Evolutionary conservation across 2,329 filamentous ascomycete genomes (phyloP), one percentile per base, ranked within the genome.

Genomic region (Ilyonectria robusta): DNA sequence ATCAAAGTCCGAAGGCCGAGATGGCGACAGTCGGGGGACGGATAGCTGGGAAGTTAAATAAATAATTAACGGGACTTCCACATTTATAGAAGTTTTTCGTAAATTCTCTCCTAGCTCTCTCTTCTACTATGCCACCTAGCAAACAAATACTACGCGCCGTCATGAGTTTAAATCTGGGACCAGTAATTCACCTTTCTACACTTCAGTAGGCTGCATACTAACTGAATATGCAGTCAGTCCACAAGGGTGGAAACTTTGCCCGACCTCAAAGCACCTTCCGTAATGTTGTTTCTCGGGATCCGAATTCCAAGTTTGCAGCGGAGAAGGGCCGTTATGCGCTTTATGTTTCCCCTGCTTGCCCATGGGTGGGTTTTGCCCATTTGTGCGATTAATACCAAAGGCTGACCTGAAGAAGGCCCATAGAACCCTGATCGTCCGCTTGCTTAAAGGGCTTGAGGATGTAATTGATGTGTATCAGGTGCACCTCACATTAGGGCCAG

Each of bases 391-490:
- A 26, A 5, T 26, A 26, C 26, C 26, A 26, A 26, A 6, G 26
- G 7, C 64, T 46, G 8, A 70, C 6, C n/a, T 40, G 3, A 13
- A 7, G 15, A 23, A 81, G 91, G 92, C 92, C 13, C 93, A 94
- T 76, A 87, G 93, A 55, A 91, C 91, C 1, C 82, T 94, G 68
- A 93, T 95, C 68, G 89, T 92, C 1, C 87, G 92, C 54, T 87
- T 89, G 60, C 83, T 95, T 62, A 95, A 95, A 79, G 91, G 91
- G 0, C 85, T 95, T 0, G 91, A 94, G 65, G 87, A 91, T 57
- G 84, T 93, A 68, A 87, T 95, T 59, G 84, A 89, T 6, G 86
- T 89, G 66, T 92, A 91, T n/a, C 86, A 87, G 7, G 89, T 94
- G 8, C 89, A 93, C 74, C 90, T 90, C 84, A 85, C 89, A 65